Evolutionary conservation across 2,329 filamentous ascomycete species (phyloP).

Genomic region (Penicillium fuscoglaucum): DNA sequence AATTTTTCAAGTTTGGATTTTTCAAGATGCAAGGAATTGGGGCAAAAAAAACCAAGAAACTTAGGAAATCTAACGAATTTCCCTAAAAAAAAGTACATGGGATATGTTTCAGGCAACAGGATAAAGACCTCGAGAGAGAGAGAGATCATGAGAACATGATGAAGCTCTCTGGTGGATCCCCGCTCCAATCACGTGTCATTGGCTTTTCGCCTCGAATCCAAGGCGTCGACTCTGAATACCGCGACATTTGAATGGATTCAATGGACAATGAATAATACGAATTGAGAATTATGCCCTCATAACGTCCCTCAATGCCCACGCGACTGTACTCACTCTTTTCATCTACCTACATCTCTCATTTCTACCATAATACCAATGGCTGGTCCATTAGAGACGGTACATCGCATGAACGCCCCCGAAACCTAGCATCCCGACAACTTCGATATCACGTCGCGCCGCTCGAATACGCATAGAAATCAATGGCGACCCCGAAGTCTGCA

Average conservation of each 20-base stretch:
- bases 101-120: slow-evolving; percentile 26
- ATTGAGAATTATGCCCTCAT: neutral
- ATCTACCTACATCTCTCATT: neutral
- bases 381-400: slow-evolving; percentile 11
- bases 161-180: slow-evolving; percentile 11
- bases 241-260: neutral
- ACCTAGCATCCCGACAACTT: slow-evolving; percentile 10
- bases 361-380: slow-evolving; percentile 20
- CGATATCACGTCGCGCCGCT: neutral
- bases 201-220: neutral
- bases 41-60: neutral
- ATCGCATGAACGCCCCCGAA: slow-evolving; percentile 15
- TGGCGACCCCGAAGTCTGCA: slow-evolving; percentile 31
- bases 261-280: neutral
- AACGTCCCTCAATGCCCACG: neutral
- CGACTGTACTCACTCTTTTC: neutral
- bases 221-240: neutral
- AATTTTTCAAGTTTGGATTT: neutral
- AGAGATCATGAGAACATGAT: neutral
- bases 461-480: slow-evolving; percentile 18
- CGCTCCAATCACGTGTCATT: slow-evolving; percentile 14
- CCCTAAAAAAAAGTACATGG: neutral
- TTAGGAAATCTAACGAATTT: no score
- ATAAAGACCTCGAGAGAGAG: slow-evolving; percentile 16
- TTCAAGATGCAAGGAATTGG: slow-evolving; percentile 13